phyloP scores from a whole-genome alignment of 1,139 yeast genomes.

The Taiozyma sp. region DNA sequence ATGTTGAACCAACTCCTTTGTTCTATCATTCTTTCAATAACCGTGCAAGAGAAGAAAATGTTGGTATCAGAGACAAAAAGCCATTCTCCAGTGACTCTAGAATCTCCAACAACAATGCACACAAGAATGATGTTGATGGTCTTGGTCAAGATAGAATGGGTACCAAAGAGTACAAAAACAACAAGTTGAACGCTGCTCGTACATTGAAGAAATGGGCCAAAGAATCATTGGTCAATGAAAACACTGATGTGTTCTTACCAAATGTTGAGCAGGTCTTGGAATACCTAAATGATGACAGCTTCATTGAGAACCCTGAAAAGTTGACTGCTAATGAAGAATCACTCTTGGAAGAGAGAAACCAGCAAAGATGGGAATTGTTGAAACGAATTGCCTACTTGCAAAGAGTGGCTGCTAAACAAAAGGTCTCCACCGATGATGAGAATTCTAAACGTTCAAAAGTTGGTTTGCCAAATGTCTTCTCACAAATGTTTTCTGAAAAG shows the following conservation, averaged over 20 bases:
- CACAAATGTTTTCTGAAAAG: conserved; percentile 2
- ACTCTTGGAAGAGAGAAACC: conserved; percentile 40
- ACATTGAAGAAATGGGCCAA: conserved; percentile 54
- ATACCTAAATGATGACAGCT: conserved; percentile 46
- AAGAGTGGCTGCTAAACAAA: conserved; percentile 26
- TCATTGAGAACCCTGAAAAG: conserved; percentile 25
- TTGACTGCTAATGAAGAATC: conserved; percentile 39
- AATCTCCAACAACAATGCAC: conserved; percentile 61
- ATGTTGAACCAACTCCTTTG: conserved; percentile 15
- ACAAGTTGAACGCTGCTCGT: conserved; percentile 49
- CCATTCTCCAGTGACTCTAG: conserved; percentile 78
- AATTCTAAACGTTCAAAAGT: conserved; percentile 17
- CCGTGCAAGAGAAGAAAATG: conserved; percentile 83
- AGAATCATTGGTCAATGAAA: conserved; percentile 37
- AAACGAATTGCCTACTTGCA: conserved; percentile 68
- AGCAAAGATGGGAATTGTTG: conserved; percentile 63
- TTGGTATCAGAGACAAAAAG: conserved; percentile 81
- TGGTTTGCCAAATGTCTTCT: conserved; percentile 14
- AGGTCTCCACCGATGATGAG: conserved; percentile 22
- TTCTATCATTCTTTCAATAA: conserved; percentile 73
- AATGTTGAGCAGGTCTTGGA: conserved; percentile 49
- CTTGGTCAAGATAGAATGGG: conserved; percentile 63
- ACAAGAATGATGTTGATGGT: conserved; percentile 72
- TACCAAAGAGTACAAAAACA: conserved; percentile 34
- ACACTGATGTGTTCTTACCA: conserved; percentile 47